Evolutionary conservation across 495 filamentous ascomycete genomes (phyloP).

Genomic region (Aspergillus steynii): DNA sequence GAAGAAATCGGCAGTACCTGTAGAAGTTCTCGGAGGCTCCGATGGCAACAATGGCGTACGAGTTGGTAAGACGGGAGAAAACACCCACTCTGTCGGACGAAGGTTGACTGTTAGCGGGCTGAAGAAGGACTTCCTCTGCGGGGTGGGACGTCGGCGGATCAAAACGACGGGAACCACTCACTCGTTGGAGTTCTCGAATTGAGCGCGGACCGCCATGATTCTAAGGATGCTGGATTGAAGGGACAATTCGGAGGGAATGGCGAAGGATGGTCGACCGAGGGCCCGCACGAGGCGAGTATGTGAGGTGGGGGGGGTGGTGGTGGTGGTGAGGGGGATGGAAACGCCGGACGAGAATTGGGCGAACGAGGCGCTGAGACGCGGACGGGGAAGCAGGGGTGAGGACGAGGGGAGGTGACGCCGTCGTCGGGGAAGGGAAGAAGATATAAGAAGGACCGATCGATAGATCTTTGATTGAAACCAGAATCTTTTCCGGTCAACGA

Average conservation of each 20-base stretch:
- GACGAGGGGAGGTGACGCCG: slow-evolving; percentile 2
- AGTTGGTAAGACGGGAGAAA: slow-evolving; percentile 93
- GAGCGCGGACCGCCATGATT: slow-evolving; percentile 77
- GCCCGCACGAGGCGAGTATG: neutral
- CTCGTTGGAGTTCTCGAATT: slow-evolving; percentile 99
- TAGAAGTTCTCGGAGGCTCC: slow-evolving; percentile 99
- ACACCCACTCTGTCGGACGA: slow-evolving; percentile 75
- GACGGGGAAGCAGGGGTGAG: neutral
- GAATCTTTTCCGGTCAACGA: neutral
- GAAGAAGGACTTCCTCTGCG: neutral
- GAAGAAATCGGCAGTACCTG: slow-evolving; percentile 48
- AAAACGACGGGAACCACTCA: slow-evolving; percentile 42
- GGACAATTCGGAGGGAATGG: neutral
- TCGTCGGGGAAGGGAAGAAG: neutral
- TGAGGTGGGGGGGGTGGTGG: neutral
- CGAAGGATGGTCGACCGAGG: neutral
- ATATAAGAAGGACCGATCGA: neutral
- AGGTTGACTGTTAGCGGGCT: slow-evolving; percentile 7
- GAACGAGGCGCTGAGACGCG: neutral
- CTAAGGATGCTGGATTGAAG: neutral
- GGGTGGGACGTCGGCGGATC: too few species aligned
- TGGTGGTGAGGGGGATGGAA: neutral
- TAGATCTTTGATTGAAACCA: neutral
- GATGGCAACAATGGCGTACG: slow-evolving; percentile 88
- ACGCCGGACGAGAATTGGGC: too few species aligned